Evolutionary conservation across 2,329 filamentous ascomycete species (phyloP).

Genomic region (Penicillium paneum): DNA sequence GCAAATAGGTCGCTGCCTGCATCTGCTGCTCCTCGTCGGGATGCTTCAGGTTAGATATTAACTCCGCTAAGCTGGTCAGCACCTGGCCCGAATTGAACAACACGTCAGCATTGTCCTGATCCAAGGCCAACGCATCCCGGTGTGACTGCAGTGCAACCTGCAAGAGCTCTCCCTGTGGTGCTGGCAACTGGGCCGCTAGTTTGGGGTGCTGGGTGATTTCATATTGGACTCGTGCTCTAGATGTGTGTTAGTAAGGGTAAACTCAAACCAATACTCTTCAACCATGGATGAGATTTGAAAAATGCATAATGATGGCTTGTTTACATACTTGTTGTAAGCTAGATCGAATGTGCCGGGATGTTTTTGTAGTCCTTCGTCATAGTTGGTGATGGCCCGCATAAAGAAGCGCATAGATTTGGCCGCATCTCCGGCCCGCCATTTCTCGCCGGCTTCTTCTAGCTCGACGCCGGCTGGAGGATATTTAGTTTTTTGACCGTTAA

Average conservation of each 20-base stretch:
- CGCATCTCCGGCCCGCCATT: conserved; percentile 70
- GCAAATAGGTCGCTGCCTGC: conserved; percentile 52
- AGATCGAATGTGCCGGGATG: conserved; percentile 65
- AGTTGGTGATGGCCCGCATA: conserved; percentile 63
- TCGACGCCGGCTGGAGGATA: conserved; percentile 57
- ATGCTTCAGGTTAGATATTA: conserved; percentile 52
- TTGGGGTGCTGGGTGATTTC: conserved; percentile 66
- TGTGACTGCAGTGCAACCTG: conserved; percentile 62
- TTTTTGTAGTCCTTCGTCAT: conserved; percentile 60
- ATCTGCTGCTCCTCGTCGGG: conserved; percentile 40
- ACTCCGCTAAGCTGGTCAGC: conserved; percentile 63
- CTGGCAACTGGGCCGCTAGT: conserved; percentile 58
- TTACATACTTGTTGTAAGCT: conserved; percentile 67
- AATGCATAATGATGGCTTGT: neutral
- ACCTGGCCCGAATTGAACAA: conserved; percentile 72
- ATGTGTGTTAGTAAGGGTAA: conserved; percentile 7
- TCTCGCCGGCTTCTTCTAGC: conserved; percentile 68
- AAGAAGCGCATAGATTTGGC: conserved; percentile 60
- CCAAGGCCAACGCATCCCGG: conserved; percentile 57
- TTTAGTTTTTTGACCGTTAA: neutral
- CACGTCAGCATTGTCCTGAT: conserved; percentile 63
- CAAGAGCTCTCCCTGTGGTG: conserved; percentile 54
- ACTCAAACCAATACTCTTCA: neutral
- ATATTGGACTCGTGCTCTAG: conserved; percentile 65
- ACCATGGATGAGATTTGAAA: neutral